These are phyloP conservation scores for Aspergillus ellipticus DNA, from an alignment of 495 filamentous ascomycete species.

Conservation along the genomic window DNA sequence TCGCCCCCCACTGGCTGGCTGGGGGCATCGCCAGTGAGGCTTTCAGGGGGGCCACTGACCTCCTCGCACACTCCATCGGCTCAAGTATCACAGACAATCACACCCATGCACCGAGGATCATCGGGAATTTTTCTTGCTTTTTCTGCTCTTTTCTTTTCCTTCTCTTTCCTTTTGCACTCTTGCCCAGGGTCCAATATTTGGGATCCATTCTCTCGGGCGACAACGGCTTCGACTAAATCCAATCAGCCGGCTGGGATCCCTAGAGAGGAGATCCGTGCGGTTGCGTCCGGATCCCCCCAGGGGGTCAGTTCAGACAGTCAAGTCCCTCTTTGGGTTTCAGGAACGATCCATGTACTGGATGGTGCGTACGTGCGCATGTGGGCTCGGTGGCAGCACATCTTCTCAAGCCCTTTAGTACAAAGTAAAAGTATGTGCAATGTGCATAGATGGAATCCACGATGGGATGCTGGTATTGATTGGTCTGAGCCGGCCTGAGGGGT, in stretches of 20 bases:
- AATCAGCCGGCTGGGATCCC: conserved; percentile 19
- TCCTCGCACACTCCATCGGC: neutral
- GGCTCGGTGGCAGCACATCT: neutral
- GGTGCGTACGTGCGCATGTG: neutral
- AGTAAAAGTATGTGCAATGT: too few relatives aligned
- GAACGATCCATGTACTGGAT: neutral
- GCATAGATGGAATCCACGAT: neutral
- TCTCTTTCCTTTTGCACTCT: neutral
- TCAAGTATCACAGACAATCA: conserved; percentile 7
- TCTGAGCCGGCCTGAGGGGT: neutral
- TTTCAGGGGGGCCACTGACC: neutral
- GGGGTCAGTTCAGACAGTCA: conserved; percentile 3
- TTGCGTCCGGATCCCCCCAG: conserved; percentile 12
- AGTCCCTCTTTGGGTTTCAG: neutral
- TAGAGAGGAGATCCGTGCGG: conserved; percentile 21
- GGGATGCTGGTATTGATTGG: neutral
- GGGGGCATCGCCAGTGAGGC: neutral
- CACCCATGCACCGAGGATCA: conserved; percentile 9
- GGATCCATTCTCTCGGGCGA: conserved; percentile 17
- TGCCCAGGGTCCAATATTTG: conserved; percentile 29
- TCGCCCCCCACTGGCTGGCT: neutral
- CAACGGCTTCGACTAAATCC: conserved; percentile 31
- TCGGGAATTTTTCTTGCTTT: conserved; percentile 12
- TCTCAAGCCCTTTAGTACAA: neutral
- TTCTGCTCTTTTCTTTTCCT: neutral